Evolutionary conservation across 140 eudicot species (phyloP).

Genomic region (Cichorium intybus): DNA sequence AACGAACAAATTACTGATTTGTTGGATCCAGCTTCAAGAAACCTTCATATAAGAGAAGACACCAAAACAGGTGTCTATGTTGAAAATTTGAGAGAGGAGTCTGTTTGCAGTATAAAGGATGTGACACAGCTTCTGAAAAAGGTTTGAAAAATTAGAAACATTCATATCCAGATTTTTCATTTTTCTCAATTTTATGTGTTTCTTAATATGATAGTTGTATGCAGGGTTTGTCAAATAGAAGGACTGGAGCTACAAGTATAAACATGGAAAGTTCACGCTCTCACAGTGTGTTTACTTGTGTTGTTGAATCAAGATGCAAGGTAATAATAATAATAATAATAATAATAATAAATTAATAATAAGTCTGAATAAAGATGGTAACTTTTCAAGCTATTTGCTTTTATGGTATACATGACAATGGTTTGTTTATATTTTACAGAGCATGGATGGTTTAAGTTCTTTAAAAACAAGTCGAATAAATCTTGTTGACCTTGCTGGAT

Average conservation of each 20-base stretch:
- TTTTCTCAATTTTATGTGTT: background rate
- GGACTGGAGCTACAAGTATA: conserved; percentile 80
- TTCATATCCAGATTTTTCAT: background rate
- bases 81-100: conserved; percentile 86
- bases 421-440: conserved; percentile 34
- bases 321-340: too few relatives aligned
- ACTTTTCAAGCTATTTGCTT: background rate
- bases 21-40: conserved; percentile 75
- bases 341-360: too few relatives aligned
- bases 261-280: conserved; percentile 98
- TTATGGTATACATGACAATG: conserved; percentile 5
- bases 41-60: conserved; percentile 96
- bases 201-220: conserved; percentile 14
- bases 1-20: conserved; percentile 97
- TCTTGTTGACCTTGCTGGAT: conserved; percentile 99
- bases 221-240: conserved; percentile 91
- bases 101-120: conserved; percentile 72
- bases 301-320: conserved; percentile 97
- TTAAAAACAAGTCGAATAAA: conserved; percentile 82
- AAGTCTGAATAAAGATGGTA: conserved; percentile 6
- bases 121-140: conserved; percentile 77
- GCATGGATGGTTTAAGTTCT: conserved; percentile 76
- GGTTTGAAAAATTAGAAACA: conserved; percentile 32
- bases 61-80: conserved; percentile 91
- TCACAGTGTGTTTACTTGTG: conserved; percentile 98